Base-by-base conservation (phyloP, 805 yeast species). In the Sungouiella thailandica region DNA sequence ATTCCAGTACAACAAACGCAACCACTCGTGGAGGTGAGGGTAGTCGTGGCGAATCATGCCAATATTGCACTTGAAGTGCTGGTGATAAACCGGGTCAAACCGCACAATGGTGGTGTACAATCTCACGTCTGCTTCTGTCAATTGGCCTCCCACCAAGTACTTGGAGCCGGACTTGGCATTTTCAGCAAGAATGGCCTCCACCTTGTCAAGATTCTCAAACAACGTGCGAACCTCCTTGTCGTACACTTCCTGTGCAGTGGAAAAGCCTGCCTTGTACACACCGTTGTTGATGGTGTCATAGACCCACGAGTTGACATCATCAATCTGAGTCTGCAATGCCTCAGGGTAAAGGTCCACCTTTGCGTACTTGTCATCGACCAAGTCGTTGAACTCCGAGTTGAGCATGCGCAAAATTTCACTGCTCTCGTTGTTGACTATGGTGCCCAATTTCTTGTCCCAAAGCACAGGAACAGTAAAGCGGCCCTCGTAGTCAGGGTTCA, bases 21-120 rank as follows among this genome's bases (percentile, higher is more conserved):
- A 58, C 95, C 95, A 90, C 40, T 76, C 65, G 60, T 87, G 82
- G 34, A 89, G 59, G 47, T 69, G 62, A 15, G 97, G 97, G 57
- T 77, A 90, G 43, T 86, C 84, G 43, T 63, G 55, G 53, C 96
- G 76, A 49, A 90, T 83, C 68, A 80, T 82, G 30, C 80, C 80
- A 41, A 87, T 58, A 59, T 90, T 90, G 59, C 96, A 85, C 63
- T 90, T 93, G 76, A 90, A 93, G 59, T 90, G 97, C 60, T 89
- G 96, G 34, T 83, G 90, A 54, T 90, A 90, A 15, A 88, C 95
- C 1, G 94, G 83, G 57, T 90, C 97, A 52, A 90, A 90, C 50
- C 98, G 76, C 28, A 87, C 70, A 39, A 90, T 80, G 2, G 97
- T 90, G 16, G 96, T 78, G 64, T 65, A 90, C 31, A 90, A 73